Base-by-base conservation (phyloP, 177 flowering plant species). In the Vitis hybrid region DNA sequence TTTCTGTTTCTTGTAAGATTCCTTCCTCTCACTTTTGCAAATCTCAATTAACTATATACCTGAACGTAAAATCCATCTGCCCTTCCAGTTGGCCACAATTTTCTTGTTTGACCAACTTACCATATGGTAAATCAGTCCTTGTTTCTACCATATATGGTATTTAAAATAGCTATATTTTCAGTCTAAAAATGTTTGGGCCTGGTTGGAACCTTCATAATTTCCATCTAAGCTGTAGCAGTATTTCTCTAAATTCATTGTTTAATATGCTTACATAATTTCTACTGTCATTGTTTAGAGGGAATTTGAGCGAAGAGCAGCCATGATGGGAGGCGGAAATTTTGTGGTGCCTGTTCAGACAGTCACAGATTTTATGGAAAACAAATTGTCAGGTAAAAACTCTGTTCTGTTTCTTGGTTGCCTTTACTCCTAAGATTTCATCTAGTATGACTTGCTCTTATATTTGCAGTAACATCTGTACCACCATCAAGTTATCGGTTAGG, bases 281-380 rank as follows among this genome's bases (percentile, higher is more conserved):
- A 16, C n/a, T 54, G 10, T 61, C 16, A 56, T 69, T 51, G 13
- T 77, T 45, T 68, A 96, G 98, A 89, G 88, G 73, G 91, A 85
- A 71, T 79, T 90, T 59, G 99, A 96, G 82, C 77, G 73, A 76
- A 85, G 81, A 79, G 98, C 99, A 22, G 94, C 99, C 68, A 64
- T 53, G 14, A 83, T 93, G 95, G 99, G 98, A 69, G 98, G 99
- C n/a, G 99, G 99, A 31, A 83, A 87, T 76, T 96, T 96, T 78
- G 89, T 86, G 26, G 89, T 92, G 54, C 99, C 98, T 72, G 98
- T 80, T 31, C 99, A 96, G 75, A 89, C 79, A 50, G 99, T 88
- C 53, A 77, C 89, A 10, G 98, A 96, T 82, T 96, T 93, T 79
- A 81, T 96, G 60, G 90, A 88, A 10, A 87, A 79, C 61, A 92